Evolutionary conservation across 768 basidiomycete genomes (phyloP), one percentile per base, ranked within the genome.

Genomic region (Mycena galopus): DNA sequence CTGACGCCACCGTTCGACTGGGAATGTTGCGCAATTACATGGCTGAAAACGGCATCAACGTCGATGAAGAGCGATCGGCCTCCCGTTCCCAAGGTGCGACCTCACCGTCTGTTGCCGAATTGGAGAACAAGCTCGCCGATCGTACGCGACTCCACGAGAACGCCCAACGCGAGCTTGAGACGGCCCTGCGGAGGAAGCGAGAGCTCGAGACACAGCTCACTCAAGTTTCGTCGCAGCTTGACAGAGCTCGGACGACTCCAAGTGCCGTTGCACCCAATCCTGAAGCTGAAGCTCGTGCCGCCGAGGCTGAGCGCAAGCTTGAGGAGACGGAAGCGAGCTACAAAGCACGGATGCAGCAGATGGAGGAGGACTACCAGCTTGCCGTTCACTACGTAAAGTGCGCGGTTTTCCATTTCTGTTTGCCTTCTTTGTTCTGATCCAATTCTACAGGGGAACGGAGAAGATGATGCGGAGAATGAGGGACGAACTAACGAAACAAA

Each of bases 321-420:
- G 92, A 91, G 62, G 94, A 95, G 79, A 90, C 91, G 32, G 95
- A 96, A 79, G 87, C 88, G 69, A 88, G 85, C 73, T 94, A 96
- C 82, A 93, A 93, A 81, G 86, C 89, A 27, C 90, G 94, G 67
- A 88, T 97, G 84, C 90, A 92, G 76, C 94, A 96, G 80, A 90
- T 99, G 82, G 97, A 99, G 82, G 91, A 94, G 57, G 97, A 98
- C 78, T 99, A 99, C 81, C 94, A 96, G 78, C 90, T 97, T 62
- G 97, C 98, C 17, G 97, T 99, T 66, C 94, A 96, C 79, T 98
- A 98, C 83, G 96, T 98, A 77, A 99, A 98, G 95, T 95, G 81
- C 85, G 92, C 17, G 16, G n/a, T 27, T 51, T 84, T 74, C 60
- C 44, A 39, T 39, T 8, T 76, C 62, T 67, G 63, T 51, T 42